A percentile compares a stretch with the other conserved stretches of the same genome.
phyloP scores from a whole-genome alignment of 2,329 filamentous ascomycete genomes.

The Aureobasidium musti region DNA sequence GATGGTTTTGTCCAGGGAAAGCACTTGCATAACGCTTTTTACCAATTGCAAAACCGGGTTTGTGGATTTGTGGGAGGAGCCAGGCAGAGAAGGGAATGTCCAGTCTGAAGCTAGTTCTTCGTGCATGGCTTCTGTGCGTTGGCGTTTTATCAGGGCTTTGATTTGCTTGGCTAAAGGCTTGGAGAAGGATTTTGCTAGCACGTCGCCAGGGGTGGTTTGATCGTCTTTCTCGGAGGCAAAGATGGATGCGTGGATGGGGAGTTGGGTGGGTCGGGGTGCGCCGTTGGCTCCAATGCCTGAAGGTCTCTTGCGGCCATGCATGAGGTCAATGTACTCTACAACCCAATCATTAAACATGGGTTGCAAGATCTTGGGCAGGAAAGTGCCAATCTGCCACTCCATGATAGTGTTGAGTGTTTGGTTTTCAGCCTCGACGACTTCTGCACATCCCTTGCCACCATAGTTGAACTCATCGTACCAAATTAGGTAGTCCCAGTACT shows the following conservation, averaged over 20 bases:
- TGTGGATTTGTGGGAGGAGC: slow-evolving; percentile 63
- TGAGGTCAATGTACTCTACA: slow-evolving; percentile 89
- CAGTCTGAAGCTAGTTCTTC: slow-evolving; percentile 86
- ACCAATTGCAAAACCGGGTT: slow-evolving; percentile 88
- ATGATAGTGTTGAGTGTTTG: slow-evolving; percentile 89
- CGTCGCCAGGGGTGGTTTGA: slow-evolving; percentile 57
- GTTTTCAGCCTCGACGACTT: slow-evolving; percentile 73
- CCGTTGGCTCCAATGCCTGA: slow-evolving; percentile 45
- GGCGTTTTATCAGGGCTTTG: slow-evolving; percentile 73
- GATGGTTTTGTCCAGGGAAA: slow-evolving; percentile 88
- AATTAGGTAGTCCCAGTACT: slow-evolving; percentile 98
- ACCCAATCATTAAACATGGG: slow-evolving; percentile 88
- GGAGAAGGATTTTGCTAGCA: slow-evolving; percentile 80
- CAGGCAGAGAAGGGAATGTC: slow-evolving; percentile 76
- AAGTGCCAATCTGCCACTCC: slow-evolving; percentile 96
- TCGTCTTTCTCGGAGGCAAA: slow-evolving; percentile 61
- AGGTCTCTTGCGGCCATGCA: slow-evolving; percentile 82
- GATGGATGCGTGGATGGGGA: slow-evolving; percentile 58
- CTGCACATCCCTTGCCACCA: slow-evolving; percentile 84
- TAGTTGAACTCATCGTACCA: slow-evolving; percentile 99
- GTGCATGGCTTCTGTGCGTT: slow-evolving; percentile 86
- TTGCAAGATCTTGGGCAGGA: slow-evolving; percentile 78
- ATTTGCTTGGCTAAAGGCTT: slow-evolving; percentile 91
- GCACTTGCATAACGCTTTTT: slow-evolving; percentile 88
- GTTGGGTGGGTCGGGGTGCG: slow-evolving; percentile 61